phyloP scores from a whole-genome alignment of 257 asterid species.

The Catharanthus roseus region DNA sequence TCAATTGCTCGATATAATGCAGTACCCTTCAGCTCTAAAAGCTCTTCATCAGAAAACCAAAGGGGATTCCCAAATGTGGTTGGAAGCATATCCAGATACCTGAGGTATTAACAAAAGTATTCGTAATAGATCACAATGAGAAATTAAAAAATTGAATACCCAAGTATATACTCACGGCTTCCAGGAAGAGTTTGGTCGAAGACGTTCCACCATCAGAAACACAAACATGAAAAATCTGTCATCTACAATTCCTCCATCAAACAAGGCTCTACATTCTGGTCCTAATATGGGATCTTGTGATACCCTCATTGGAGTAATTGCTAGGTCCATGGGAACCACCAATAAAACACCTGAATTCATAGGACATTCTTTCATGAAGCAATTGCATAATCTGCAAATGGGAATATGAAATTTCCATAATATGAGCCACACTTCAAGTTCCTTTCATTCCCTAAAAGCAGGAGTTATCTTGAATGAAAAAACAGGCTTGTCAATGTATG shows the following conservation, averaged over 20 bases:
- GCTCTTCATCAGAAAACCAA: constrained; percentile 90
- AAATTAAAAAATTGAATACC: neutral
- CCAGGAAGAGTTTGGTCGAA: constrained; percentile 72
- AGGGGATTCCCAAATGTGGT: constrained; percentile 73
- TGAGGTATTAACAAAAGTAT: constrained; percentile 12
- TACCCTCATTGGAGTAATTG: constrained; percentile 93
- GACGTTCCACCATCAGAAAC: constrained; percentile 78
- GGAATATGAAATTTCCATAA: neutral
- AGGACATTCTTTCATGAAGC: neutral
- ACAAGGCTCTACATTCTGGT: constrained; percentile 78
- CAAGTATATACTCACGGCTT: constrained; percentile 58
- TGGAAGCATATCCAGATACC: constrained; percentile 94
- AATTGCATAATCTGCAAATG: neutral
- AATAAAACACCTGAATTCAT: constrained; percentile 44
- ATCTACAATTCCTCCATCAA: constrained; percentile 71
- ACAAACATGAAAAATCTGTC: constrained; percentile 76
- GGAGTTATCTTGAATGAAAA: no score
- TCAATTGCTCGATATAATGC: constrained; percentile 71
- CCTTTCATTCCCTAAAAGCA: neutral
- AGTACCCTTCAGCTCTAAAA: constrained; percentile 80
- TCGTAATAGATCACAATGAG: neutral
- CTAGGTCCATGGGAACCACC: constrained; percentile 81
- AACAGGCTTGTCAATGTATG: no score
- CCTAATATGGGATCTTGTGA: constrained; percentile 84
- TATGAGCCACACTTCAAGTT: neutral